A percentile compares a stretch with the other conserved stretches of the same genome.
Evolutionary conservation across 2,329 filamentous ascomycete species (phyloP).

Genomic region (Metarhizium brunneum): DNA sequence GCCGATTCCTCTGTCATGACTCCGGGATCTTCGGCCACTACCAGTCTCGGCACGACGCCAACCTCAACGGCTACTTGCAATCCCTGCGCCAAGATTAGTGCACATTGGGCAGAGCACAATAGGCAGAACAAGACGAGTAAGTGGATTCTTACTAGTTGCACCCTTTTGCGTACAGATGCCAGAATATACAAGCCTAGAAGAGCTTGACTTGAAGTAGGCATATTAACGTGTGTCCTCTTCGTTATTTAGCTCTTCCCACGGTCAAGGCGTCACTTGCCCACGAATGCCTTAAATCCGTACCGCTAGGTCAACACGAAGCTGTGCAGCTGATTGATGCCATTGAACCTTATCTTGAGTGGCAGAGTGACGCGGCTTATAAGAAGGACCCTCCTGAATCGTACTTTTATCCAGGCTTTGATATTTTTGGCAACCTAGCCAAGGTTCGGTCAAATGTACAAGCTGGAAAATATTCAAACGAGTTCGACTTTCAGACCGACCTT

Average conservation of each 20-base stretch:
- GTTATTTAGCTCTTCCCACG: conserved; percentile 15
- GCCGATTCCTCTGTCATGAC: too few species aligned
- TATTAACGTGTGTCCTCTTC: too few species aligned
- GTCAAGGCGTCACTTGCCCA: conserved; percentile 26
- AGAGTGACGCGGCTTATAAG: conserved; percentile 37
- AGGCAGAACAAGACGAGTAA: too few species aligned
- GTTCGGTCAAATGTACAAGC: conserved; percentile 32
- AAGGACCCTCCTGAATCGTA: conserved; percentile 43
- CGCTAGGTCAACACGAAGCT: conserved; percentile 25
- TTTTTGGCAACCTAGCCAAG: conserved; percentile 33
- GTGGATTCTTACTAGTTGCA: too few species aligned
- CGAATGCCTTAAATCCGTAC: conserved; percentile 29
- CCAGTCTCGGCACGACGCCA: too few species aligned
- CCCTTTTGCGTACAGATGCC: too few species aligned
- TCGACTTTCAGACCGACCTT: conserved; percentile 45
- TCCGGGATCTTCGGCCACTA: too few species aligned
- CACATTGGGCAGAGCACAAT: too few species aligned
- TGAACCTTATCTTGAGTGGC: conserved; percentile 35
- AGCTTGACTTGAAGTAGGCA: too few species aligned
- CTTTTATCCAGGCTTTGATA: conserved; percentile 36
- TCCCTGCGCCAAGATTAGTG: too few species aligned
- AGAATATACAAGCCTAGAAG: too few species aligned
- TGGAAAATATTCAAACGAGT: conserved; percentile 40
- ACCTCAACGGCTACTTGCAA: too few species aligned
- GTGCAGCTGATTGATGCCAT: conserved; percentile 26